These are phyloP conservation scores for Trichosporon sp. DNA, from an alignment of 1,284 basidiomycete species.

Conservation along the genomic window DNA sequence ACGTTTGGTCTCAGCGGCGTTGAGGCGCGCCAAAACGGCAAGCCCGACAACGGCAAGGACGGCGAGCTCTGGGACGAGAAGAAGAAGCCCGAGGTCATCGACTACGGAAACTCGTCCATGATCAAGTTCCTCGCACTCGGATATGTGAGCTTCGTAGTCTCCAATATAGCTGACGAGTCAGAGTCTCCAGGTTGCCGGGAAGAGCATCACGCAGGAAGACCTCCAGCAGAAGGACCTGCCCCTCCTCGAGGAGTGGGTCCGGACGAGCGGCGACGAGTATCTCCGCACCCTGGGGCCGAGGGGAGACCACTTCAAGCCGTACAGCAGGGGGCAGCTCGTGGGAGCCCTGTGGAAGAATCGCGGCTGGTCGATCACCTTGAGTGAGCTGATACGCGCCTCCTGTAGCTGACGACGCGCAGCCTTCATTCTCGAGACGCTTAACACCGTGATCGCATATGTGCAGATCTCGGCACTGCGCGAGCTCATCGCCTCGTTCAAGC, in stretches of 20 bases:
- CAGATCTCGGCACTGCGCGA: constrained; percentile 39
- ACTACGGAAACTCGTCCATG: constrained; percentile 42
- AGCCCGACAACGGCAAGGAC: constrained; percentile 12
- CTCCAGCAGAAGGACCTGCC: constrained; percentile 41
- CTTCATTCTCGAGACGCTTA: constrained; percentile 31
- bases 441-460: constrained; percentile 32
- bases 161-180: constrained; percentile 13
- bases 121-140: constrained; percentile 38
- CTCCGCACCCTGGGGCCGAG: constrained; percentile 9
- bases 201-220: constrained; percentile 28
- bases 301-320: constrained; percentile 17
- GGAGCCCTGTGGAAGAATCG: constrained; percentile 34
- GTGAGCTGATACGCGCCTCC: constrained; percentile 19
- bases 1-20: neutral
- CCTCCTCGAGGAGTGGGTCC: constrained; percentile 35
- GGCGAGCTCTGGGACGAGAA: constrained; percentile 11
- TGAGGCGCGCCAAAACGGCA: constrained; percentile 7
- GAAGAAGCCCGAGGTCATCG: constrained; percentile 48
- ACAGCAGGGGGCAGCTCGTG: constrained; percentile 30
- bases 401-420: constrained; percentile 22
- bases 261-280: constrained; percentile 20
- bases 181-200: constrained; percentile 29
- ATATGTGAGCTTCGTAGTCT: constrained; percentile 31
- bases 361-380: constrained; percentile 27
- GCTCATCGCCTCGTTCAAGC: constrained; percentile 36